Percentiles rank a stretch among this genome's conserved stretches.
Conservation (phyloP, 164 flowering plant genomes). For the Stephania japonica region DNA sequence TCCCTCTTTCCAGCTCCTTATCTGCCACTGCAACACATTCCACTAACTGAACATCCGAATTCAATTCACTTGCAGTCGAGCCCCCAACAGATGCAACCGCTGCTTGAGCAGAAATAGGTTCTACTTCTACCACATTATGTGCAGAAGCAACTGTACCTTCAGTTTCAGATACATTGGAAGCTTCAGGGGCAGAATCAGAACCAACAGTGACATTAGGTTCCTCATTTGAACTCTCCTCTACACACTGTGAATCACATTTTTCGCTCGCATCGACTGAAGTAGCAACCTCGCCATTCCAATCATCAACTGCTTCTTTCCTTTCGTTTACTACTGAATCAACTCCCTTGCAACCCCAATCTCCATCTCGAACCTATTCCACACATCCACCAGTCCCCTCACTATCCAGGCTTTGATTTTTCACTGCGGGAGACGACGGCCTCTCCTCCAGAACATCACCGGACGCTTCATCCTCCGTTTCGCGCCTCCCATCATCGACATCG, state of each 20-base stretch:
- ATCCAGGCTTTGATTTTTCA: not conserved
- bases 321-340: not conserved
- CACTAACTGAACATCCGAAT: not conserved
- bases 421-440: not conserved
- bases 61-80: not conserved
- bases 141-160: not conserved
- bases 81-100: not conserved
- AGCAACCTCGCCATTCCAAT: not conserved
- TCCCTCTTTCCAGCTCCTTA: not conserved
- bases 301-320: not conserved
- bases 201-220: not conserved
- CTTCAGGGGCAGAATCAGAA: not conserved
- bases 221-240: not conserved
- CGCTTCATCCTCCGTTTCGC: not conserved
- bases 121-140: not conserved
- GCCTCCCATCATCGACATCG: not conserved
- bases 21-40: not conserved
- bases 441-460: not conserved
- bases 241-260: not conserved
- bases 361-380: not conserved
- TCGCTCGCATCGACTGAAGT: slow-evolving; percentile 1
- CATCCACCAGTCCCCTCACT: not conserved
- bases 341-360: not conserved
- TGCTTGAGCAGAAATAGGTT: not conserved
- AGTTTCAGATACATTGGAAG: not conserved